Evolutionary conservation across 2,329 filamentous ascomycete species (phyloP), one percentile per base, ranked within the genome.

Genomic region (Pyrenophora teres): DNA sequence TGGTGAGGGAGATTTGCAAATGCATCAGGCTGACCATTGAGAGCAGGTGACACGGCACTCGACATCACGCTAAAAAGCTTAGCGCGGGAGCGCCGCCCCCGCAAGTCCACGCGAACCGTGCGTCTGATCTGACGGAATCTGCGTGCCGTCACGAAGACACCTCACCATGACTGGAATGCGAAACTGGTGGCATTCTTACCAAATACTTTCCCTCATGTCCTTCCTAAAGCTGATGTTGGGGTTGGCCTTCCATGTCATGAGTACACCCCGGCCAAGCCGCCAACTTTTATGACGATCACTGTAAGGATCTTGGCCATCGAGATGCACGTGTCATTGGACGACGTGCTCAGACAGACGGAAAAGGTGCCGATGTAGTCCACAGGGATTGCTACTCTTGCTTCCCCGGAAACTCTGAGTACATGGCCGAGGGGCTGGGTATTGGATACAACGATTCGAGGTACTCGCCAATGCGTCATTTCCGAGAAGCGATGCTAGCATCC

Each of bases 131-230:
- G 18, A 36, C 40, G 31, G 40, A 39, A 30, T 30, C 40, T 45
- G 9, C 36, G 46, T 27, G 52, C 48, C 48, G 47, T 63, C 60
- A 63, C 58, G 42, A 48, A 50, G 35, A 47, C 49, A 44, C 18
- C 42, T 56, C 53, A 59, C 48, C 32, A 57, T 59, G 56, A 42
- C 21, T 45, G 19, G n/a, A 38, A 46, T 38, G 8, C 38, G 18
- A 19, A 35, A 25, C 47, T 37, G 31, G 36, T 36, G 39, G 36
- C 43, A 35, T 19, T 27, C 21, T 18, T 19, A 16, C 10, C n/a
- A 19, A 40, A 1, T 13, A 30, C 30, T 35, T 19, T 23, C 21
- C 13, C 30, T 9, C 35, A 12, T 12, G 25, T 33, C 42, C 33
- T 32, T 47, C 43, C 35, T 40, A 32, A 42, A 30, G n/a, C 15